Evolutionary conservation across 1,284 basidiomycete genomes (phyloP).

Genomic region (Polyporus tsugae): DNA sequence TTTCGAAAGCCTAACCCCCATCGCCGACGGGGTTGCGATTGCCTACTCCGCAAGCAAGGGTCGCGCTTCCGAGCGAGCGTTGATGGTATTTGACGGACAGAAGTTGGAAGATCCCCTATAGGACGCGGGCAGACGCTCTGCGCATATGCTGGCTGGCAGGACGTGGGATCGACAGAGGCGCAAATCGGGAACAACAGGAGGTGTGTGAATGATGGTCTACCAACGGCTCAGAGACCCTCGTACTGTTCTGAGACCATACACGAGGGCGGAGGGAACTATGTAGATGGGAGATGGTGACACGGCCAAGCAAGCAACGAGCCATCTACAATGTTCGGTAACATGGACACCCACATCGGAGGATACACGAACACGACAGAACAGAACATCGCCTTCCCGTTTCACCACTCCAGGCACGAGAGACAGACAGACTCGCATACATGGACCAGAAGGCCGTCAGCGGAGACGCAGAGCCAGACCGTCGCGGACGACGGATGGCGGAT

Average conservation of each 20-base stretch:
- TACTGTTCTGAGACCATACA: not conserved
- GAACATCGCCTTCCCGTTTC: not conserved
- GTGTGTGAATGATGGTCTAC: constrained; percentile 2
- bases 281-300: constrained; percentile 2
- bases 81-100: not conserved
- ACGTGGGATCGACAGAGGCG: constrained; percentile 13
- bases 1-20: not conserved
- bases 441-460: constrained; percentile 8
- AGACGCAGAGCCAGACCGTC: constrained; percentile 3
- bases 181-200: constrained; percentile 1
- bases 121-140: not conserved
- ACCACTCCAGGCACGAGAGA: not conserved
- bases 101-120: not conserved
- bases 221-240: not conserved
- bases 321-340: not conserved
- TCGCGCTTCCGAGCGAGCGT: constrained; percentile 9
- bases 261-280: not conserved
- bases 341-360: not conserved
- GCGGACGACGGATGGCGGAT: constrained; percentile 3
- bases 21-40: not conserved
- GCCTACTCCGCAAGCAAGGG: constrained; percentile 5
- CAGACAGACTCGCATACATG: not conserved
- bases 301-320: not conserved
- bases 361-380: not conserved
- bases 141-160: constrained; percentile 13